Conservation (phyloP, 1,284 basidiomycete species). For the Malassezia sympodialis region DNA sequence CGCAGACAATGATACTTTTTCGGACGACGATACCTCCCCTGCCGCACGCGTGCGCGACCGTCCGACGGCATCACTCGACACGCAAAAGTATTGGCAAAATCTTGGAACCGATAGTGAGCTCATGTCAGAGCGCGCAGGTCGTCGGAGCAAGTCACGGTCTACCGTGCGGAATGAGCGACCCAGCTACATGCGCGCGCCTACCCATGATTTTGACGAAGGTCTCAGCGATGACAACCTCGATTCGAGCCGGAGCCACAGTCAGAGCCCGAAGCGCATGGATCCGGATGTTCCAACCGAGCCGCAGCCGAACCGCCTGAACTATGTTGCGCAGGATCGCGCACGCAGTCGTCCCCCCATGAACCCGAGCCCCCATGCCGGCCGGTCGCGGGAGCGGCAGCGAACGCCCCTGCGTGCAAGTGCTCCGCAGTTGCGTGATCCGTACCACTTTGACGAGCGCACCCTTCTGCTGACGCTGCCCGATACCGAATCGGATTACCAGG, state of each 20-base stretch:
- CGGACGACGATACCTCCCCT: slow-evolving; percentile 1
- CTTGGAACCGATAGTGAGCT: slow-evolving; percentile 2
- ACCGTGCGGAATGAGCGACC: not conserved
- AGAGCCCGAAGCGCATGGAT: slow-evolving; percentile 26
- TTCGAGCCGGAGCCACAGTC: slow-evolving; percentile 23
- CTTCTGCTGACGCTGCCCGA: slow-evolving; percentile 5
- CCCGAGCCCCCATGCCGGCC: not conserved
- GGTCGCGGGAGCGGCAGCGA: not conserved
- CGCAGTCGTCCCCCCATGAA: slow-evolving; percentile 10
- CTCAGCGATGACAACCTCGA: slow-evolving; percentile 16
- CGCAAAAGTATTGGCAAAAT: not conserved
- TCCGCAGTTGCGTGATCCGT: slow-evolving; percentile 25
- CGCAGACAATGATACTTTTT: not conserved
- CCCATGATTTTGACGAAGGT: slow-evolving; percentile 4
- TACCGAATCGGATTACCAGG: slow-evolving; percentile 8
- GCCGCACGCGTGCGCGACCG: slow-evolving; percentile 13
- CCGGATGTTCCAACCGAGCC: not conserved
- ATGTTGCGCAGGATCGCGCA: slow-evolving; percentile 2
- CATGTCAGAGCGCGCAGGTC: not conserved
- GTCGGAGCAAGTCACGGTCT: not conserved
- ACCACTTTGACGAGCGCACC: slow-evolving; percentile 14
- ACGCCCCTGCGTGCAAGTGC: slow-evolving; percentile 11
- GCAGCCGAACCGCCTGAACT: not conserved
- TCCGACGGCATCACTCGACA: not conserved
- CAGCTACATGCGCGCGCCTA: not conserved